Evolutionary conservation across 1,284 basidiomycete species (phyloP).

Genomic region (Pisolithus thermaeus): DNA sequence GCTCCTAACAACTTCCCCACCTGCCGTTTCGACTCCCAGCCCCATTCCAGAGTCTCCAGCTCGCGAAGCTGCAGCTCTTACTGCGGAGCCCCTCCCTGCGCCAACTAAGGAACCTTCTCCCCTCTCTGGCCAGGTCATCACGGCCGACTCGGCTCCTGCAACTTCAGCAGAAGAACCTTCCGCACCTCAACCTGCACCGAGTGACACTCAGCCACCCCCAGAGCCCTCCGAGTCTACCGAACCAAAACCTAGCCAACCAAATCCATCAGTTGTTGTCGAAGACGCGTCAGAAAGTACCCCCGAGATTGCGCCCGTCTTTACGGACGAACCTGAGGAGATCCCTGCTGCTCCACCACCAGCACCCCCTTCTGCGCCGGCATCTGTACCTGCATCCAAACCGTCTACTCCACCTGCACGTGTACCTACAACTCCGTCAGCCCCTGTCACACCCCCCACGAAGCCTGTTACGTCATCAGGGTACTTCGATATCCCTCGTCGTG

Average conservation of each 20-base stretch:
- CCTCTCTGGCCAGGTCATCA: constrained; percentile 20
- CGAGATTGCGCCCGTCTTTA: constrained; percentile 17
- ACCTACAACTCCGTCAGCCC: constrained; percentile 14
- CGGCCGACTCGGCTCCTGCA: constrained; percentile 12
- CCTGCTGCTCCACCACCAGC: constrained; percentile 2
- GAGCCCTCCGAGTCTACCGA: constrained; percentile 6
- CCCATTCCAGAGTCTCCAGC: constrained; percentile 54
- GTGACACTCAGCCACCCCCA: not conserved
- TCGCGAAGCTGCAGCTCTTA: constrained; percentile 39
- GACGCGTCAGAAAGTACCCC: constrained; percentile 2
- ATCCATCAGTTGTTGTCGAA: constrained; percentile 7
- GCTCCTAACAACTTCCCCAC: constrained; percentile 22
- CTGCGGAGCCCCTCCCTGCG: constrained; percentile 20
- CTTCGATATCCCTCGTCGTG: constrained; percentile 25
- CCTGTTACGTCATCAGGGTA: constrained; percentile 8
- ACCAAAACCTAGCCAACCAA: not conserved
- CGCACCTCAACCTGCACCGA: not conserved
- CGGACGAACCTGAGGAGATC: constrained; percentile 26
- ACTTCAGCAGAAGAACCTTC: constrained; percentile 9
- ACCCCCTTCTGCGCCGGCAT: constrained; percentile 8
- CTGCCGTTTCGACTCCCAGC: constrained; percentile 30
- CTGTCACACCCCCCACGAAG: constrained; percentile 16
- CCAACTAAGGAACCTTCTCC: constrained; percentile 23
- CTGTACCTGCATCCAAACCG: constrained; percentile 15
- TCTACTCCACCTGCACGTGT: constrained; percentile 9